Percentiles rank a stretch among this genome's conserved stretches.
Conservation (phyloP, 2,329 filamentous ascomycete species). For the Microdochium paspali region DNA sequence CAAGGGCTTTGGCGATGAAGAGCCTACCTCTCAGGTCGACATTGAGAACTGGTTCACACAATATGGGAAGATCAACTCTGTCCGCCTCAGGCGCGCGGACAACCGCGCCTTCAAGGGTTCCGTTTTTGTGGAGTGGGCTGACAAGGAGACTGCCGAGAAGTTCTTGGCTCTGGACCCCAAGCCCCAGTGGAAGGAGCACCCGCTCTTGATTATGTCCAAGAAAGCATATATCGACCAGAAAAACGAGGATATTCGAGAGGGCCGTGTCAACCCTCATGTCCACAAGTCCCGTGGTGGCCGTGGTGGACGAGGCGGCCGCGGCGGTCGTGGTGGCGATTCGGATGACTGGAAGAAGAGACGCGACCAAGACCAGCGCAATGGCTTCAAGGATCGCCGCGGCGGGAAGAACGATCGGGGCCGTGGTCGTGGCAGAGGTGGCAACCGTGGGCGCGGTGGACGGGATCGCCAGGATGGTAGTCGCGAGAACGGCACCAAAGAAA, state of each 20-base stretch:
- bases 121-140: slow-evolving; percentile 86
- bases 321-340: slow-evolving; percentile 31
- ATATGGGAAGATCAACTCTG: slow-evolving; percentile 68
- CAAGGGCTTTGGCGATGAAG: slow-evolving; percentile 87
- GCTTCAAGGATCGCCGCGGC: slow-evolving; percentile 41
- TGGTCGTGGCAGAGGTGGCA: slow-evolving; percentile 24
- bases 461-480: slow-evolving; percentile 26
- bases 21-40: slow-evolving; percentile 79
- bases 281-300: slow-evolving; percentile 23
- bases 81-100: slow-evolving; percentile 74
- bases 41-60: slow-evolving; percentile 85
- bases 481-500: slow-evolving; percentile 21
- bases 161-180: slow-evolving; percentile 75
- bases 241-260: slow-evolving; percentile 59
- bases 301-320: slow-evolving; percentile 25
- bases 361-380: slow-evolving; percentile 51
- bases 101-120: slow-evolving; percentile 85
- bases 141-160: slow-evolving; percentile 66
- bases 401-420: slow-evolving; percentile 26
- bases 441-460: slow-evolving; percentile 32
- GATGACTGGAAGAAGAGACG: slow-evolving; percentile 58
- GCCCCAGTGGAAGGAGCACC: slow-evolving; percentile 74
- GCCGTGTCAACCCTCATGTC: slow-evolving; percentile 53
- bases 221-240: slow-evolving; percentile 77
- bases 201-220: slow-evolving; percentile 81